These are phyloP conservation scores for Rhizoctonia solani DNA, from an alignment of 1,284 basidiomycete genomes.

Conservation along the genomic window DNA sequence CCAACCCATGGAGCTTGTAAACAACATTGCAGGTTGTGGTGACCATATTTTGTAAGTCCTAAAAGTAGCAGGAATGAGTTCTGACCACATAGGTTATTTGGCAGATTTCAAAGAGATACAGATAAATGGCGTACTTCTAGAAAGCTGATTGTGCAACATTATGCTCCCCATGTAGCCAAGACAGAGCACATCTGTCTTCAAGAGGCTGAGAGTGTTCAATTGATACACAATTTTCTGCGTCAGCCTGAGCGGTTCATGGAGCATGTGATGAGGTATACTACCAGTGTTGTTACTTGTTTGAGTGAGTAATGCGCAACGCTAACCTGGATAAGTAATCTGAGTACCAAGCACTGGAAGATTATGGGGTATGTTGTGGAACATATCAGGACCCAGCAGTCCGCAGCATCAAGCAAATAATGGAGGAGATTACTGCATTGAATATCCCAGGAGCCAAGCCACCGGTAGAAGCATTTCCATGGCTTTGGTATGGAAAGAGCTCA, in stretches of 20 bases:
- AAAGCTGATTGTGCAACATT: conserved; percentile 29
- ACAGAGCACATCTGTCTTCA: not conserved
- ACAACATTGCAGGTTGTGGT: conserved; percentile 12
- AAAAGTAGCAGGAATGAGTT: no score
- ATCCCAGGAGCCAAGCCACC: conserved; percentile 6
- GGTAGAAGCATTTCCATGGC: conserved; percentile 14
- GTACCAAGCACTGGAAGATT: not conserved
- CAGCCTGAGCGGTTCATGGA: conserved; percentile 17
- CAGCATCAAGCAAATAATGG: not conserved
- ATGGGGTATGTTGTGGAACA: conserved; percentile 12
- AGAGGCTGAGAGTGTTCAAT: conserved; percentile 28
- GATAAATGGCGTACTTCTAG: conserved; percentile 18
- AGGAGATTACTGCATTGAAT: not conserved
- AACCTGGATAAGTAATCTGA: no score
- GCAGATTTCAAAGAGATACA: conserved; percentile 21
- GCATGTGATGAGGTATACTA: conserved; percentile 27
- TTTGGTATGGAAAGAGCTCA: no score
- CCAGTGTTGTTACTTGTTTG: conserved; percentile 24
- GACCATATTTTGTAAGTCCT: conserved; percentile 14
- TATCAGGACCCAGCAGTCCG: conserved; percentile 17
- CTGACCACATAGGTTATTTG: no score
- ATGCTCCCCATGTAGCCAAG: not conserved
- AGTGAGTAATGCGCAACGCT: not conserved
- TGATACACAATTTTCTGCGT: conserved; percentile 25
- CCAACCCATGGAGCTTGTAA: not conserved